These are phyloP conservation scores for Graphilbum ipis-grandicollis DNA, from an alignment of 2,329 filamentous ascomycete genomes.

Conservation along the genomic window DNA sequence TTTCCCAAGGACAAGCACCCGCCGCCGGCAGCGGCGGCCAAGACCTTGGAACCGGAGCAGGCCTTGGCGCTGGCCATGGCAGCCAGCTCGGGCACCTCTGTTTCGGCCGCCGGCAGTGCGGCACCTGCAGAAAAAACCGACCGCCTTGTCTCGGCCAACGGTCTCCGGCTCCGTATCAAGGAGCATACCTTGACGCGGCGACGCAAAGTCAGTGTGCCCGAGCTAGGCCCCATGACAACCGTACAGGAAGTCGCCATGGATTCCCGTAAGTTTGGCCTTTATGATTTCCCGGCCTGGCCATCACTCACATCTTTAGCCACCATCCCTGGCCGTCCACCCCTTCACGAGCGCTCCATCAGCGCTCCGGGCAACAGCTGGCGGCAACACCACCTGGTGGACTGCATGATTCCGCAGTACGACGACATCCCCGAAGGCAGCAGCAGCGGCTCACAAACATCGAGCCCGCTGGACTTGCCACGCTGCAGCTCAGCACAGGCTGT, in stretches of 20 bases:
- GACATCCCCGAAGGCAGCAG: constrained; percentile 18
- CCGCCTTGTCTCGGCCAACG: background rate
- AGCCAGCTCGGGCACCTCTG: constrained; percentile 6
- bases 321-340: constrained; percentile 45
- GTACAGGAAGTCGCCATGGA: constrained; percentile 52
- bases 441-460: constrained; percentile 8
- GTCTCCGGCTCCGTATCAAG: constrained; percentile 34
- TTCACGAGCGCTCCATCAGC: constrained; percentile 48
- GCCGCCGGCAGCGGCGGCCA: constrained; percentile 19
- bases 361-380: constrained; percentile 36
- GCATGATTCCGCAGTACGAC: constrained; percentile 16
- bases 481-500: constrained; percentile 10
- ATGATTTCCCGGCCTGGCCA: too few relatives aligned
- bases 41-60: constrained; percentile 32
- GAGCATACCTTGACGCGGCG: constrained; percentile 38
- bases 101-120: background rate
- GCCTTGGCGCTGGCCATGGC: constrained; percentile 25
- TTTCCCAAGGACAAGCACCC: constrained; percentile 37
- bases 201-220: constrained; percentile 46
- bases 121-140: background rate
- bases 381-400: constrained; percentile 23
- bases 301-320: too few relatives aligned
- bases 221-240: constrained; percentile 50
- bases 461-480: constrained; percentile 9
- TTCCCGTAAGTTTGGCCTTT: constrained; percentile 51